These are phyloP conservation scores for Ambrosiella beaveri DNA, from an alignment of 2,329 filamentous ascomycete genomes.

Conservation along the genomic window DNA sequence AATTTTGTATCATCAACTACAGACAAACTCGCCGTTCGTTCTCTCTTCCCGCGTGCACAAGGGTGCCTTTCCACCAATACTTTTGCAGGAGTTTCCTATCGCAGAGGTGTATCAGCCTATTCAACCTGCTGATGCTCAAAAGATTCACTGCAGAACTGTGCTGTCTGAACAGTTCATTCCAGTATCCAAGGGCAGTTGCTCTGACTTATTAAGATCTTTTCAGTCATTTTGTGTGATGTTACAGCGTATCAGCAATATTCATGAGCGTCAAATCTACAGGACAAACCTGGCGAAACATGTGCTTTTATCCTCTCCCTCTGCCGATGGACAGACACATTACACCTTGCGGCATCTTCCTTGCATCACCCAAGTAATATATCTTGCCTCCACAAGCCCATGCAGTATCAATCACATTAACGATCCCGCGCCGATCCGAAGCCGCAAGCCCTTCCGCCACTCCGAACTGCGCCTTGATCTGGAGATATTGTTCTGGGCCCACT, in stretches of 20 bases:
- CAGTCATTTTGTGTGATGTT: not conserved
- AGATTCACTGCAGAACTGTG: not conserved
- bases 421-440: not conserved
- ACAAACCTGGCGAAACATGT: not conserved
- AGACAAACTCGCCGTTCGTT: not conserved
- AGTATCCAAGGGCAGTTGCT: not conserved
- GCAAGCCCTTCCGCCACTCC: too few species aligned
- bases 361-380: not conserved
- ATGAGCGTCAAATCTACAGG: not conserved
- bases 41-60: not conserved
- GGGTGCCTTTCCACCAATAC: not conserved
- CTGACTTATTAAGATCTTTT: not conserved
- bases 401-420: not conserved
- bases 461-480: not conserved
- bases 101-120: not conserved
- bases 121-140: not conserved
- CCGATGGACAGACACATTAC: not conserved
- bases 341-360: not conserved
- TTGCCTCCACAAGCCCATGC: not conserved
- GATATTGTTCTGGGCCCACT: not conserved
- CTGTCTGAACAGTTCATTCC: not conserved
- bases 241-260: not conserved
- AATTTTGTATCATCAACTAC: not conserved
- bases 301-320: too few species aligned
- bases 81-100: not conserved